Conservation (phyloP, 1,284 basidiomycete genomes). For the Baeospora myosura region DNA sequence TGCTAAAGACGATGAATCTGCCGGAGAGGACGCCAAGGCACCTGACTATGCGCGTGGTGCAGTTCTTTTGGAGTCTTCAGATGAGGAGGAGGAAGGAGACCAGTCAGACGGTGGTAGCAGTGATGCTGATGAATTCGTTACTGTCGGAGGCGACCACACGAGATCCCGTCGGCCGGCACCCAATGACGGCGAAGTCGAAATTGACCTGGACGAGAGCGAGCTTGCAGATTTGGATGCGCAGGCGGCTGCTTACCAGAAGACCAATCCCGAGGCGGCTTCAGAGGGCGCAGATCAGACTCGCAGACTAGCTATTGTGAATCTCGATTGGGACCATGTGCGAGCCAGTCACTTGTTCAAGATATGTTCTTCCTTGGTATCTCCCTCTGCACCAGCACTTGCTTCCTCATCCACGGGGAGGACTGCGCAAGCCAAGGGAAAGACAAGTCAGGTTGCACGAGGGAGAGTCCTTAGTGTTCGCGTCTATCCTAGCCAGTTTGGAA, state of each 20-base stretch:
- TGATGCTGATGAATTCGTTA: constrained; percentile 43
- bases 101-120: constrained; percentile 38
- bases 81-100: constrained; percentile 48
- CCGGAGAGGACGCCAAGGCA: constrained; percentile 22
- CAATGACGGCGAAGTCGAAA: constrained; percentile 48
- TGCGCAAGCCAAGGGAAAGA: constrained; percentile 9
- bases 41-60: constrained; percentile 90
- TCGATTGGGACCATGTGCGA: constrained; percentile 97
- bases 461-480: constrained; percentile 72
- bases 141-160: constrained; percentile 42
- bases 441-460: constrained; percentile 38
- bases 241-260: constrained; percentile 53
- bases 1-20: constrained; percentile 31
- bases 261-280: constrained; percentile 30
- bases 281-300: constrained; percentile 46
- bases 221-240: constrained; percentile 71
- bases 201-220: constrained; percentile 74
- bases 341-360: constrained; percentile 90
- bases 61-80: constrained; percentile 82
- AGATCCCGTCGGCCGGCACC: too few species aligned
- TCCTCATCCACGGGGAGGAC: constrained; percentile 20
- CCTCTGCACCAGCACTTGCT: constrained; percentile 35
- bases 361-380: constrained; percentile 80
- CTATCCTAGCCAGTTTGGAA: constrained; percentile 93
- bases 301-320: constrained; percentile 87